phyloP scores from a whole-genome alignment of 2,329 filamentous ascomycete species.

The Penicillium sp. region DNA sequence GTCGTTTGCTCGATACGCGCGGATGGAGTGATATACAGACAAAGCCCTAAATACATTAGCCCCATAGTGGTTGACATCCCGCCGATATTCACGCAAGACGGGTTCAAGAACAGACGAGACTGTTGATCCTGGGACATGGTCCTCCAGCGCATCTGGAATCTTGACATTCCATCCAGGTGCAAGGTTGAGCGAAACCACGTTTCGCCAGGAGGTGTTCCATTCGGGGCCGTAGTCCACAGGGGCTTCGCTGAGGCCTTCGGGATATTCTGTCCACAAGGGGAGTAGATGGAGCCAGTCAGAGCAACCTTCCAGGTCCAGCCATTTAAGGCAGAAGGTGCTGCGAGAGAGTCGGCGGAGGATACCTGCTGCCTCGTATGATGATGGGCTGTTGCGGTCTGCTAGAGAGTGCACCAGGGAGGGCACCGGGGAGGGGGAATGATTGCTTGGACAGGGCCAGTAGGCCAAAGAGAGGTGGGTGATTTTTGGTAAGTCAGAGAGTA shows the following conservation, averaged over 20 bases:
- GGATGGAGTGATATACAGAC: not conserved
- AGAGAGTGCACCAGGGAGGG: not conserved
- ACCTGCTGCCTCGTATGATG: slow-evolving; percentile 55
- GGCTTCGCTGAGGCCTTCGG: slow-evolving; percentile 26
- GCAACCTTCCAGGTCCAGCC: slow-evolving; percentile 64
- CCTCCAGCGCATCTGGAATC: not conserved
- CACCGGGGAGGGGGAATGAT: too few species aligned
- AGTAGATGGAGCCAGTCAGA: slow-evolving; percentile 56
- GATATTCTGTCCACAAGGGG: slow-evolving; percentile 39
- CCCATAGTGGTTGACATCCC: not conserved
- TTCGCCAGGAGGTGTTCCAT: slow-evolving; percentile 49
- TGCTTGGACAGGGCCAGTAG: slow-evolving; percentile 59
- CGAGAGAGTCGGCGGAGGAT: slow-evolving; percentile 58
- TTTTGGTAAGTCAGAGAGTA: slow-evolving; percentile 55
- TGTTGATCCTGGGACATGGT: not conserved
- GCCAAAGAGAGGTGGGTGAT: slow-evolving; percentile 64
- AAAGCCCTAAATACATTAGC: not conserved
- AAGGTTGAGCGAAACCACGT: slow-evolving; percentile 44
- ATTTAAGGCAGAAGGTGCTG: slow-evolving; percentile 59
- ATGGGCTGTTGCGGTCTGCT: slow-evolving; percentile 32
- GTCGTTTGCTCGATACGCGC: not conserved
- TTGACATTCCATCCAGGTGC: slow-evolving; percentile 35
- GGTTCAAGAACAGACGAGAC: not conserved
- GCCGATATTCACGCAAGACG: not conserved
- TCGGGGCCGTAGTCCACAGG: slow-evolving; percentile 36